Evolutionary conservation across 2,329 filamentous ascomycete genomes (phyloP), one percentile per base, ranked within the genome.

Genomic region (Arthrocladium fulminans): DNA sequence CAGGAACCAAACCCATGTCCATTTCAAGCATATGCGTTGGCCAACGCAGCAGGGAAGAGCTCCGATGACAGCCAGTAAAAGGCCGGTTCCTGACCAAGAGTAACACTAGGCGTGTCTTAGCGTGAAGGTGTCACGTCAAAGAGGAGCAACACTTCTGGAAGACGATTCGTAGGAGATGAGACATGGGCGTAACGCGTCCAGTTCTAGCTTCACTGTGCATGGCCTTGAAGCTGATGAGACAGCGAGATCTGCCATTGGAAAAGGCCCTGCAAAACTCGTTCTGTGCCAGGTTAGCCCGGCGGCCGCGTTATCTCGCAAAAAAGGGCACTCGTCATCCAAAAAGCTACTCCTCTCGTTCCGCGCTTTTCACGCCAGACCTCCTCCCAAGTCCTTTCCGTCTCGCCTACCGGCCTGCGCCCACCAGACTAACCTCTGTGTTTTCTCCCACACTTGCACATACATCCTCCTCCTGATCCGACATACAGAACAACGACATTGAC

Each of bases 171-270:
- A 9, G 15, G 3, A 3, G 19, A 13, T 15, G 9, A n/a, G 24
- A 38, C 23, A 27, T 39, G 44, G 44, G 32, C 34, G 32, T 47
- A 32, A 34, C 44, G 44, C 44, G 44, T 47, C 44, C 44, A 29
- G 6, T 35, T 35, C 32, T 44, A 27, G 27, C 37, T 40, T 40
- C 37, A 12, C 34, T 32, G 15, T 6, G 20, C 20, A 25, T 27
- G 39, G 39, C 20, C 39, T 25, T 25, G 39, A 42, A 24, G 39
- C 24, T 25, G n/a, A 42, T 25, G 13, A 25, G 20, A 42, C 9
- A 22, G 9, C 17, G 12, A 22, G 13, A 35, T 8, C 37, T 40
- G 37, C 19, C 37, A 40, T 25, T 10, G 24, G n/a, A 27, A 25
- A 44, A 3, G 25, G n/a, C n/a, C 32, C 44, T 38, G 17, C n/a